Base-by-base conservation (phyloP, 73 alveolate species). In the Loxodes magnus region DNA sequence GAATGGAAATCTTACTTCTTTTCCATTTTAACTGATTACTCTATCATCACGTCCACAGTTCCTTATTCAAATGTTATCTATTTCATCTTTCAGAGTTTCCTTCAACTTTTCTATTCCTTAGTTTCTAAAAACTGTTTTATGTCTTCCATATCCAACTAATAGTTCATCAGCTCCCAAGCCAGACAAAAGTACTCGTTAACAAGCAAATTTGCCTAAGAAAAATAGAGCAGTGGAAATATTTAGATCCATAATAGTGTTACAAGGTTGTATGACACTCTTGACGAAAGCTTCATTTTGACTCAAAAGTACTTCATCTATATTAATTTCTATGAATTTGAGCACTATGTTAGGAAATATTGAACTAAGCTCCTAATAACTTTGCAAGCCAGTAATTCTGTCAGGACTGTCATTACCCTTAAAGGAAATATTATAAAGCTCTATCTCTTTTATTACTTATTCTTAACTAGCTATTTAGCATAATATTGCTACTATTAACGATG, bases 111-210 rank as follows among this genome's bases (percentile, higher is more conserved):
- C 53, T 9, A 25, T 14, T 5, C 80, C 75, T 7, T 67, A 77
- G 35, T 64, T 48, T 15, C 37, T 43, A 43, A 54, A 31, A 7
- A 86, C 87, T 42, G 84, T 76, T 62, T 67, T 81, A 61, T 82
- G 82, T 41, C 97, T 46, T 6, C 86, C 72, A 67, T 86, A 86
- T 5, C 97, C 97, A 20, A 92, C 97, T 51, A 86, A 86, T 10
- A 87, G 79, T 39, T 87, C 97, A 77, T 87, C 97, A 4, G 97
- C 97, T 1, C 97, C 97, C 49, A 71, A 43, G 33, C 88, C 90
- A 21, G 75, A 56, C 24, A 69, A 36, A 5, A 69, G 44, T 4
- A 69, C 71, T 36, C n/a, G n/a, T n/a, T n/a, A n/a, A n/a, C n/a
- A n/a, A n/a, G n/a, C n/a, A n/a, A n/a, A n/a, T n/a, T n/a, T n/a